Percentiles rank a stretch among this genome's conserved stretches.
Evolutionary conservation across 306 rosid species (phyloP).

Genomic region (Hylodesmum podocarpum): DNA sequence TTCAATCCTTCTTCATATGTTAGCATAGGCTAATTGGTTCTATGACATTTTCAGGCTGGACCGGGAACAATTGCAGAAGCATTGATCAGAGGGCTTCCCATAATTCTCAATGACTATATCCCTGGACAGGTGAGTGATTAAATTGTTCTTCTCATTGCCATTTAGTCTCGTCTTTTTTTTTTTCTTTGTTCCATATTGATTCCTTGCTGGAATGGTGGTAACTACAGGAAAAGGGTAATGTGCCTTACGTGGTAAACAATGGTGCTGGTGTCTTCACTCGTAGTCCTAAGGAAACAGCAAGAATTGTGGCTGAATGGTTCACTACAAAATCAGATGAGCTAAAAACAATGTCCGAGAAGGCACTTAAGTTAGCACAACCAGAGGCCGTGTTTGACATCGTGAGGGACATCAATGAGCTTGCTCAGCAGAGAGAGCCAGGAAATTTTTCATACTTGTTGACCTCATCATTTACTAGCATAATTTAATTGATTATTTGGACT

Average conservation of each 20-base stretch:
- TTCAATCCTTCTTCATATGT: background rate
- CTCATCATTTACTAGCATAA: slow-evolving; percentile 71
- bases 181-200: background rate
- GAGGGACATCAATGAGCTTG: slow-evolving; percentile 82
- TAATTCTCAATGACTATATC: slow-evolving; percentile 90
- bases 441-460: slow-evolving; percentile 74
- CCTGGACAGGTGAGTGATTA: slow-evolving; percentile 81
- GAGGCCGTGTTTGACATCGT: slow-evolving; percentile 95
- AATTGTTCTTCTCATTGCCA: slow-evolving; percentile 1
- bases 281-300: slow-evolving; percentile 83
- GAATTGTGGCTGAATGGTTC: slow-evolving; percentile 85
- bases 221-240: slow-evolving; percentile 89
- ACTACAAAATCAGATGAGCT: slow-evolving; percentile 71
- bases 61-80: slow-evolving; percentile 99
- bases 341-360: slow-evolving; percentile 70
- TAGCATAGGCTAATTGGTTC: slow-evolving; percentile 23
- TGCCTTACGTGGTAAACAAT: slow-evolving; percentile 90
- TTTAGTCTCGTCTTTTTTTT: background rate
- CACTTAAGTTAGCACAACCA: slow-evolving; percentile 87
- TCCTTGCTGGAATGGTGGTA: slow-evolving; percentile 12
- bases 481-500: slow-evolving; percentile 35
- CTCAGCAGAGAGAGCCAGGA: slow-evolving; percentile 68
- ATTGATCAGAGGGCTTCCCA: slow-evolving; percentile 95
- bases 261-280: slow-evolving; percentile 98
- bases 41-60: slow-evolving; percentile 69